phyloP scores from a whole-genome alignment of 164 flowering plant species.

The Warburgia ugandensis region DNA sequence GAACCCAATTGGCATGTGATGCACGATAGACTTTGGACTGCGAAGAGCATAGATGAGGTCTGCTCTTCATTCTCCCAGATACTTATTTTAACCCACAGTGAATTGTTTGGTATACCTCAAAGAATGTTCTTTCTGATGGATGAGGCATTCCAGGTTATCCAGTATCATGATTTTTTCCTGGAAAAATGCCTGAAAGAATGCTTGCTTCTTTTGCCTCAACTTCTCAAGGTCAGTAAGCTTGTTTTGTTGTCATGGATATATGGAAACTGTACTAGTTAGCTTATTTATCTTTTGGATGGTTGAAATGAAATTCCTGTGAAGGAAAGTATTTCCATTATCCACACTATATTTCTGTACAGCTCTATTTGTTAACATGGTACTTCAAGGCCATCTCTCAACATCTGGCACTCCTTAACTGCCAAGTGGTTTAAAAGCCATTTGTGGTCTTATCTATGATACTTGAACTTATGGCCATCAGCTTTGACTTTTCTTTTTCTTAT shows the following conservation, averaged over 20 bases:
- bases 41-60: constrained; percentile 97
- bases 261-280: too few species aligned
- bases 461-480: too few species aligned
- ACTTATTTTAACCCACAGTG: background rate
- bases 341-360: too few species aligned
- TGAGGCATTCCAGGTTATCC: constrained; percentile 60
- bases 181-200: constrained; percentile 92
- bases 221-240: constrained; percentile 62
- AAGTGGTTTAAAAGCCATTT: too few species aligned
- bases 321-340: too few species aligned
- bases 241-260: background rate
- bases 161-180: constrained; percentile 84
- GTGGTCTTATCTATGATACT: too few species aligned
- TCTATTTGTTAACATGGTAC: too few species aligned
- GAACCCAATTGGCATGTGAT: constrained; percentile 96
- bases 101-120: background rate
- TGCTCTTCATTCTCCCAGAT: constrained; percentile 2
- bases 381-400: too few species aligned
- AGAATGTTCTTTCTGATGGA: background rate
- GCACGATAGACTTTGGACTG: constrained; percentile 69
- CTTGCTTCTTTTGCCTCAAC: constrained; percentile 80
- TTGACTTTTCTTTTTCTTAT: too few species aligned
- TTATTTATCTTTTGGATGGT: too few species aligned
- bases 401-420: too few species aligned
- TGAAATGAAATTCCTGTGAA: too few species aligned